Evolutionary conservation across 2,329 filamentous ascomycete genomes (phyloP), one percentile per base, ranked within the genome.

Genomic region (Trichoderma simmonsii): DNA sequence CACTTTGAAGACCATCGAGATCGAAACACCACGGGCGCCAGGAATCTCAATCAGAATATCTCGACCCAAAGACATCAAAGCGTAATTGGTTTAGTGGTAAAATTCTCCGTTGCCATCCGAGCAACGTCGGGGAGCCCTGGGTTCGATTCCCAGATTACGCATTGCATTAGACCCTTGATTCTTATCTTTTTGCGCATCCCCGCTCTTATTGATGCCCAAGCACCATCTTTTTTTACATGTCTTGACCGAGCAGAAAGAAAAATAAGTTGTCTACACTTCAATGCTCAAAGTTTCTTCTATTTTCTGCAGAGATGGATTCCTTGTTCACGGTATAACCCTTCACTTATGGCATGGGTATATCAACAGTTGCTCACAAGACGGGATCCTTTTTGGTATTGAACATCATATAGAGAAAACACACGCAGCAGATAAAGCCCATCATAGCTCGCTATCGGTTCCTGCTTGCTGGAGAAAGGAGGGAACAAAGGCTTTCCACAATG

Each of bases 21-120:
- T 18, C 8, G 48, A 56, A 21, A 26, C 34, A 36, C 24, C 18
- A 3, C 1, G 0, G 2, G 24, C 8, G 12, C 63, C 21, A 28
- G 36, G 48, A n/a, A 66, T 67, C 48, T 57, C 4, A 67, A 26
- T 24, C 3, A 30, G 36, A 51, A 62, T 36, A 62, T 39, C 5
- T n/a, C 8, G 0, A 0, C 7, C 0, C 3, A 18, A n/a, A n/a
- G 1, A 6, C 24, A 71, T 64, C 60, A 6, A 56, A 73, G 73
- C 73, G 73, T 74, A 71, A 73, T 74, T 74, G 73, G 73, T 74
- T 74, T 74, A 74, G 73, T 74, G 73, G 73, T 74, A 74, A 74
- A 74, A 74, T 74, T 74, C 73, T 74, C 73, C 73, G 73, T 74
- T 74, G 73, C 73, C 73, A 74, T 73, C 71, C 62, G 70, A 36